A percentile compares a stretch with the other conserved stretches of the same genome.
Conservation (phyloP, 1,139 yeast genomes). For the Yamadazyma kanchanaburiensis region DNA sequence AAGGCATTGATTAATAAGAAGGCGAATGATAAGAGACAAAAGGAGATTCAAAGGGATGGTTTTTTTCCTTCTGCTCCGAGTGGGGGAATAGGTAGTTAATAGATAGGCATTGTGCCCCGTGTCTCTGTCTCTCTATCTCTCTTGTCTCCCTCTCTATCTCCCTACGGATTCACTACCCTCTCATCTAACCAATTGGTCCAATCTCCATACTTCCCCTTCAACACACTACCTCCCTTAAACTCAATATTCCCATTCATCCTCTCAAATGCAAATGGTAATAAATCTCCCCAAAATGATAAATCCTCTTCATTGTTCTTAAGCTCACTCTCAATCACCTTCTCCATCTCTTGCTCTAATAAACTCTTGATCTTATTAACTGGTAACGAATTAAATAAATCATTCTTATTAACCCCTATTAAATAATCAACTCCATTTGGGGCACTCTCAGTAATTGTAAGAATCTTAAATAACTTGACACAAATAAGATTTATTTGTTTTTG, state of each 20-base stretch:
- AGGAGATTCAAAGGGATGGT: slow-evolving; percentile 38
- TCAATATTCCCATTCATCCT: slow-evolving; percentile 73
- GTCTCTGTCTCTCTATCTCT: too few relatives aligned
- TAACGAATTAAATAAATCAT: slow-evolving; percentile 78
- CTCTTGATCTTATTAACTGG: slow-evolving; percentile 60
- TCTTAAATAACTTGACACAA: slow-evolving; percentile 53
- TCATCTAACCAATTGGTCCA: slow-evolving; percentile 85
- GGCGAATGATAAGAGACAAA: slow-evolving; percentile 33
- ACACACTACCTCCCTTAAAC: slow-evolving; percentile 68
- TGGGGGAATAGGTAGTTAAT: slow-evolving; percentile 5
- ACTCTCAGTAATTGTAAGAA: slow-evolving; percentile 56
- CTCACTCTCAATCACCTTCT: slow-evolving; percentile 48
- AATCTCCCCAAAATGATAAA: slow-evolving; percentile 37
- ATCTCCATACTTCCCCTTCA: slow-evolving; percentile 46
- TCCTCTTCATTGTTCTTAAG: slow-evolving; percentile 32
- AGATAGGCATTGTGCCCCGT: too few relatives aligned
- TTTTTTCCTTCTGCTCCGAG: slow-evolving; percentile 60
- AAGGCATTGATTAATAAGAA: slow-evolving; percentile 38
- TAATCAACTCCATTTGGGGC: slow-evolving; percentile 65
- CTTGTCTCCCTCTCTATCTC: too few relatives aligned
- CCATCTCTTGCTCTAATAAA: slow-evolving; percentile 62
- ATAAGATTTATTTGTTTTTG: slow-evolving; percentile 21
- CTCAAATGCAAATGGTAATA: slow-evolving; percentile 52
- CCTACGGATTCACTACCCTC: slow-evolving; percentile 50
- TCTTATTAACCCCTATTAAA: slow-evolving; percentile 76